Evolutionary conservation across 805 yeast genomes (phyloP).

Genomic region (Yarrowia sp.): DNA sequence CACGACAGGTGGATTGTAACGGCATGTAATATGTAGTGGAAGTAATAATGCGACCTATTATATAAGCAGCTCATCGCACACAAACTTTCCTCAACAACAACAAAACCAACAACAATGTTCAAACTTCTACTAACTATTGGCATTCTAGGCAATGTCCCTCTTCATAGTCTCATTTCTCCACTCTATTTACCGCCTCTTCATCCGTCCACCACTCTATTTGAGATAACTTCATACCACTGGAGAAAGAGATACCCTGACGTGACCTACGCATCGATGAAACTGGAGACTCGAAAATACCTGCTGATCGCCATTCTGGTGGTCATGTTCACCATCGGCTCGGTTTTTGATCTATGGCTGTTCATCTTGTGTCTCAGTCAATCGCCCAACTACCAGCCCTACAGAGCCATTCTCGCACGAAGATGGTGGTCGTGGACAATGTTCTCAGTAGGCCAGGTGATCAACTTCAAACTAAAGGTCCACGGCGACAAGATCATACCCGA

Average conservation of each 20-base stretch:
- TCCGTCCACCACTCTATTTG: background rate
- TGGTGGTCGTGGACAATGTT: slow-evolving; percentile 34
- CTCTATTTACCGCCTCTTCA: background rate
- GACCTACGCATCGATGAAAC: background rate
- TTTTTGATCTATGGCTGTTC: slow-evolving; percentile 15
- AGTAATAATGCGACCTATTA: background rate
- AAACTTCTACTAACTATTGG: background rate
- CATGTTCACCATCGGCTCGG: slow-evolving; percentile 26
- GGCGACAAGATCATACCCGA: slow-evolving; percentile 30
- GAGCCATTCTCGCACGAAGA: slow-evolving; percentile 19
- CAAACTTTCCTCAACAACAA: too few relatives aligned
- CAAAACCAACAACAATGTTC: too few relatives aligned
- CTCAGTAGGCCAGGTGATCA: slow-evolving; percentile 5
- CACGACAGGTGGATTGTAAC: background rate
- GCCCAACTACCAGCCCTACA: slow-evolving; percentile 17
- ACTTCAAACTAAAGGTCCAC: slow-evolving; percentile 18
- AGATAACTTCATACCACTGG: background rate
- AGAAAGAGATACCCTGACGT: background rate
- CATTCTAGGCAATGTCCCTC: background rate
- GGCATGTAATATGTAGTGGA: background rate
- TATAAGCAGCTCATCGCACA: background rate
- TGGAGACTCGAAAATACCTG: slow-evolving; percentile 13
- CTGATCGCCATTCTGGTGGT: slow-evolving; percentile 3
- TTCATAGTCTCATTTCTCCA: background rate
- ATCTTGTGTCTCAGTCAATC: slow-evolving; percentile 1